Evolutionary conservation across 805 yeast genomes (phyloP).

Genomic region (Yamadazyma ubonensis): DNA sequence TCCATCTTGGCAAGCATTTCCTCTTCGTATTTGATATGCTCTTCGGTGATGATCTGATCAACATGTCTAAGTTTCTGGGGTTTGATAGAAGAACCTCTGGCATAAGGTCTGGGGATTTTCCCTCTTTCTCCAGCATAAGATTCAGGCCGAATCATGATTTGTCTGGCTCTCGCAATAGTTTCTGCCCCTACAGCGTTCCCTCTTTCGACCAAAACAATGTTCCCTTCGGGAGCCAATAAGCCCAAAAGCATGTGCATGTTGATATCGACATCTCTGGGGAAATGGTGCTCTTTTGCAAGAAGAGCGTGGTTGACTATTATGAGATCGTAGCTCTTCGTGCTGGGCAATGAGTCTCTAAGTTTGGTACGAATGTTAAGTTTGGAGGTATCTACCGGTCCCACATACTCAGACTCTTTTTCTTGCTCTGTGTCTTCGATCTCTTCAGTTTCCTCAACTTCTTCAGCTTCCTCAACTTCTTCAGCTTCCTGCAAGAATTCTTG

Average conservation of each 20-base stretch:
- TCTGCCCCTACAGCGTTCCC: constrained; percentile 92
- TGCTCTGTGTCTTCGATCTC: constrained; percentile 3
- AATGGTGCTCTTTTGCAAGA: constrained; percentile 54
- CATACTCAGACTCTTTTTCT: constrained; percentile 19
- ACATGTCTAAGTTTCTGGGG: constrained; percentile 38
- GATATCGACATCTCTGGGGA: constrained; percentile 73
- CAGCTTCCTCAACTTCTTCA: constrained; percentile 6
- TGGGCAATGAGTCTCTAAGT: constrained; percentile 53
- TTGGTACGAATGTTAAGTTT: constrained; percentile 54
- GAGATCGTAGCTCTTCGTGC: constrained; percentile 63
- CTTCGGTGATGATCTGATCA: constrained; percentile 37
- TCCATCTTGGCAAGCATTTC: constrained; percentile 29
- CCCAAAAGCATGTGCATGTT: constrained; percentile 58
- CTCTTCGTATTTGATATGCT: constrained; percentile 32
- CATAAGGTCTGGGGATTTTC: constrained; percentile 69
- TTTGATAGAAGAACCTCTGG: constrained; percentile 46
- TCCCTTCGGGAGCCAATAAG: constrained; percentile 74
- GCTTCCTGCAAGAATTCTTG: constrained; percentile 11
- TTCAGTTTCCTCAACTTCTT: constrained; percentile 14
- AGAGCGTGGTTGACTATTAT: constrained; percentile 83
- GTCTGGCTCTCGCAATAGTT: constrained; percentile 84
- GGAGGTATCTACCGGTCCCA: constrained; percentile 55
- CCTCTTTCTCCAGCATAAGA: constrained; percentile 52
- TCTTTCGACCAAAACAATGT: constrained; percentile 75
- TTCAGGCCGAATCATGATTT: constrained; percentile 85